Base-by-base conservation (phyloP, 306 rosid species). In the Rosa chinensis region DNA sequence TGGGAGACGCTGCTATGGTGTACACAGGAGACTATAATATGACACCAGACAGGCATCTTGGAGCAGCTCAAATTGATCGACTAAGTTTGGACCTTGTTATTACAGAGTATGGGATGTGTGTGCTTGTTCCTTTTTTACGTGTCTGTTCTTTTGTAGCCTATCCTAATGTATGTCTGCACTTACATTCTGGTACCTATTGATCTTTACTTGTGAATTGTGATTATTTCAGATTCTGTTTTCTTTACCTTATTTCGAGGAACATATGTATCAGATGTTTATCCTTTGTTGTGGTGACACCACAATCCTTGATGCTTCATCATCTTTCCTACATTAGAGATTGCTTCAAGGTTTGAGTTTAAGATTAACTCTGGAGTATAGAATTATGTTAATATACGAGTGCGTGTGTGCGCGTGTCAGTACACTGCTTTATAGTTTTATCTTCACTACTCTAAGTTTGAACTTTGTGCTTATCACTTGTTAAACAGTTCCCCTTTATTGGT, bases 11-110 rank as follows among this genome's bases (percentile, higher is more conserved):
- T 52, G 93, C 89, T 84, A 86, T 94, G 74, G 90, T 94, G 79
- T 94, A 94, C 85, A 94, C 98, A 11, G 98, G 98, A 79, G 98
- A 94, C 84, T 94, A 94, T 83, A 94, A 92, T 90, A 94, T 94
- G 98, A 92, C 98, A 32, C 89, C 98, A 28, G 98, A 94, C 83
- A 88, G 97, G 83, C 98, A 94, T 85, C 97, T 94, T 79, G 98
- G 97, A 74, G 97, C 98, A 48, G 97, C 98, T 86, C 97, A 94
- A 91, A 92, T 92, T 37, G 97, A 92, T 84, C 88, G 93, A 72
- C 79, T 94, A 70, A 87, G 86, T 73, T 90, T 94, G 84, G 98
- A 94, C 86, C 98, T 94, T 85, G 87, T 94, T 73, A 92, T 94
- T 85, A 82, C 98, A 47, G 98, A 94, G 98, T 94, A 87, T 61